Evolutionary conservation across 306 rosid genomes (phyloP), one percentile per base, ranked within the genome.

Genomic region (Calophaca sinica): DNA sequence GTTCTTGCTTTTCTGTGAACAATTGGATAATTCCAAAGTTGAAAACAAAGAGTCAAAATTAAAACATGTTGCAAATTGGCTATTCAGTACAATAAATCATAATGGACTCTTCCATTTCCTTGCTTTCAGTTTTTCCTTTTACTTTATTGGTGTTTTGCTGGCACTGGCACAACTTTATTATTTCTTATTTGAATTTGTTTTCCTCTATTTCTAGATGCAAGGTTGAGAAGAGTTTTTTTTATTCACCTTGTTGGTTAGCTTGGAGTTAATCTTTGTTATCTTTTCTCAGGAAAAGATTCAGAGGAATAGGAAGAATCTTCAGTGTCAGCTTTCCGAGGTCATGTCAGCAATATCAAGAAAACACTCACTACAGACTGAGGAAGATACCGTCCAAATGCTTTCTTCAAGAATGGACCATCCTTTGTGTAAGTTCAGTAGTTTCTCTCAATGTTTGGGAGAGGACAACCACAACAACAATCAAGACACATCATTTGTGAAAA

Each of bases 261-360:
- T 54, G 75, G 6, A 2, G 5, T 50, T 73, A 55, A 80, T 68
- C 42, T 61, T 12, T 4, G 3, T 66, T 60, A 48, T 77, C 14
- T 45, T 79, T 81, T 11, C 39, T 33, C 61, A 93, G 97, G 93
- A 79, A 60, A 94, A 83, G 51, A 7, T 94, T 69, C 72, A 79
- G 73, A 77, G 38, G 62, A 90, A 94, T 82, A 77, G 79, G 51
- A 67, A 82, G 86, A 84, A 63, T 70, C 78, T 91, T 7, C 67
- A 80, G 12, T 12, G 62, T 68, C 73, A 83, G 32, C 45, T 83
- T 62, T 66, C 81, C 9, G 15, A 29, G 9, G 6, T 77, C 29
- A 5, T 68, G 29, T 59, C 78, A 9, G 35, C 13, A 57, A 44
- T 79, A 48, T 74, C 89, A 58, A 62, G 5, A 59, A 74, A 61